Conservation (phyloP, 805 yeast genomes). For the Cyberlindnera suaveolens region DNA sequence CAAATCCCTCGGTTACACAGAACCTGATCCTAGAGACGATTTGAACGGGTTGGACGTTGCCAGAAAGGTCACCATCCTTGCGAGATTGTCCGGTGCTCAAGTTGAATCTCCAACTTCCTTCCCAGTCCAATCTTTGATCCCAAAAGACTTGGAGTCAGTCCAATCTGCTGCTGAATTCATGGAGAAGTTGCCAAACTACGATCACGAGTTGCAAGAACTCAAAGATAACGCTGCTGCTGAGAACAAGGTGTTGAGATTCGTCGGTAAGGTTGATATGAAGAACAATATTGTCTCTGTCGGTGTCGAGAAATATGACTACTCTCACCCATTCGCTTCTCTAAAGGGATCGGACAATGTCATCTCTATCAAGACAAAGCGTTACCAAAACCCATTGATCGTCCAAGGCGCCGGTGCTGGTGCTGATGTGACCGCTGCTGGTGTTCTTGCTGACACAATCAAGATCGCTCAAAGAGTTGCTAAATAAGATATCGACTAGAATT, state of each 20-base stretch:
- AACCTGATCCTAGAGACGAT: conserved; percentile 99
- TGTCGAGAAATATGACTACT: conserved; percentile 75
- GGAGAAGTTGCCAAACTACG: conserved; percentile 76
- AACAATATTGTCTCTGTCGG: conserved; percentile 74
- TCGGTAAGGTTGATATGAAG: conserved; percentile 81
- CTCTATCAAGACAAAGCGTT: conserved; percentile 86
- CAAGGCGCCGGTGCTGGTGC: conserved; percentile 98
- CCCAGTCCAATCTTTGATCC: conserved; percentile 92
- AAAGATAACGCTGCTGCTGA: conserved; percentile 78
- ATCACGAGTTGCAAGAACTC: conserved; percentile 67
- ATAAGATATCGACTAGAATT: neutral
- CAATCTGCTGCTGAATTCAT: conserved; percentile 72
- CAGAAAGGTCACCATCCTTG: conserved; percentile 93
- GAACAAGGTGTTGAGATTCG: conserved; percentile 86
- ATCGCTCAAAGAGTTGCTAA: conserved; percentile 70
- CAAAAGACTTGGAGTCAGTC: conserved; percentile 72
- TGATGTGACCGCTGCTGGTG: conserved; percentile 80
- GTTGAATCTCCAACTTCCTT: conserved; percentile 87
- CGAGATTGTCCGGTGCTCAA: conserved; percentile 83
- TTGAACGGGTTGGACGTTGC: conserved; percentile 98
- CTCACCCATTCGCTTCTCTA: conserved; percentile 94
- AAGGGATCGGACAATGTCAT: conserved; percentile 96
- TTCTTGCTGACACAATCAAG: conserved; percentile 87
- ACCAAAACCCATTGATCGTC: conserved; percentile 84
- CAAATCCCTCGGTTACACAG: conserved; percentile 89